phyloP scores from a whole-genome alignment of 768 basidiomycete genomes.

The Mrakia gelida region DNA sequence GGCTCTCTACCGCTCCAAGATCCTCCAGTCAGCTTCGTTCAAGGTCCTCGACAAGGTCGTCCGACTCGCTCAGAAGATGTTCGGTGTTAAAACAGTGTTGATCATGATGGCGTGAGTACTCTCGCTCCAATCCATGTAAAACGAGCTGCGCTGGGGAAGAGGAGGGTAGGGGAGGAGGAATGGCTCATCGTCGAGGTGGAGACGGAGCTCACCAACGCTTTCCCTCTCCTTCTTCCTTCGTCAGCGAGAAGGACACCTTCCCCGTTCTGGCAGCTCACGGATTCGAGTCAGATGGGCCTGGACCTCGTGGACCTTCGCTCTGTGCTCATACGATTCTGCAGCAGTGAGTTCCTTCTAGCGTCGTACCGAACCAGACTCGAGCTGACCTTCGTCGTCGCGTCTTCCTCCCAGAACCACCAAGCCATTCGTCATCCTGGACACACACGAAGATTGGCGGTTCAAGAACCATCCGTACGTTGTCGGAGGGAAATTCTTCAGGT shows the following conservation, averaged over 20 bases:
- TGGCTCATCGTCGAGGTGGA: too few relatives aligned
- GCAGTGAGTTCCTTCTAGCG: constrained; percentile 31
- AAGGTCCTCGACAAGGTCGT: neutral
- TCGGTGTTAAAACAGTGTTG: neutral
- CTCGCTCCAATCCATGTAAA: too few relatives aligned
- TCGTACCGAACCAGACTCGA: neutral
- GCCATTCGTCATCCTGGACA: constrained; percentile 29
- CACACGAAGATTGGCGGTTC: constrained; percentile 35
- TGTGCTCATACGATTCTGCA: constrained; percentile 37
- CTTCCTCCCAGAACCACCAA: neutral
- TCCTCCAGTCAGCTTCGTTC: neutral
- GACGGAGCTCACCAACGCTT: neutral
- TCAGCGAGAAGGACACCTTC: constrained; percentile 4
- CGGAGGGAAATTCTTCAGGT: constrained; percentile 25
- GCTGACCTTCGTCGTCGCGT: neutral
- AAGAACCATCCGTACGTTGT: neutral
- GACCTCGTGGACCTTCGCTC: constrained; percentile 20
- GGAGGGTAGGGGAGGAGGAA: neutral
- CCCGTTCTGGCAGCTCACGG: neutral
- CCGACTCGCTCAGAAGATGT: neutral
- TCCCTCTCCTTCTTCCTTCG: neutral
- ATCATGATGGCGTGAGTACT: constrained; percentile 9
- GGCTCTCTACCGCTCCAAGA: neutral
- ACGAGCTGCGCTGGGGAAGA: too few relatives aligned
- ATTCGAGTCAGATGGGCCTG: neutral